These are phyloP conservation scores for Fistulinella prunicolor DNA, from an alignment of 768 basidiomycete genomes.

Conservation along the genomic window DNA sequence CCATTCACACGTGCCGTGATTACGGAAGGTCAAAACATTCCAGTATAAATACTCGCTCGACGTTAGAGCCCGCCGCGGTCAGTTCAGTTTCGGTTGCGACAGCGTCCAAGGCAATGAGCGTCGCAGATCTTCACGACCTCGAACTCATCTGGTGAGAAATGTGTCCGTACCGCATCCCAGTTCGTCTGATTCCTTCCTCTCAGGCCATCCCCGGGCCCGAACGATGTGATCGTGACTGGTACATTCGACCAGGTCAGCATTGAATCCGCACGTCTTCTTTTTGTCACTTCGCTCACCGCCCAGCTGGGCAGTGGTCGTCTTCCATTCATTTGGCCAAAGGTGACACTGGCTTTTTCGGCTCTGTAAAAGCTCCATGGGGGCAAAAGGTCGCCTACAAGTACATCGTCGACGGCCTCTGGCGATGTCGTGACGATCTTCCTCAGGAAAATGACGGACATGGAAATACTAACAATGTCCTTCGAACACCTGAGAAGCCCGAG, in stretches of 20 bases:
- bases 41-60: constrained; percentile 21
- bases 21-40: constrained; percentile 13
- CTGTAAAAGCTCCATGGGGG: constrained; percentile 56
- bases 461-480: constrained; percentile 68
- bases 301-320: constrained; percentile 51
- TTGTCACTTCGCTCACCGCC: constrained; percentile 4
- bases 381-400: constrained; percentile 72
- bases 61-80: neutral
- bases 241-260: constrained; percentile 70
- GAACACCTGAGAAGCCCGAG: constrained; percentile 46
- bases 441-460: constrained; percentile 61
- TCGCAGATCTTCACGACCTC: constrained; percentile 48
- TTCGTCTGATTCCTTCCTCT: constrained; percentile 8
- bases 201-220: constrained; percentile 60
- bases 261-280: constrained; percentile 1
- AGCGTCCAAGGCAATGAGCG: constrained; percentile 28
- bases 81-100: constrained; percentile 21
- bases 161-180: constrained; percentile 13
- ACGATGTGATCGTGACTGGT: constrained; percentile 66
- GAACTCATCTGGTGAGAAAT: constrained; percentile 49
- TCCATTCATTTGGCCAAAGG: constrained; percentile 54
- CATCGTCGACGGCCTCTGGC: constrained; percentile 73
- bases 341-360: constrained; percentile 53
- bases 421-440: constrained; percentile 48
- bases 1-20: constrained; percentile 20